phyloP scores from a whole-genome alignment of 768 basidiomycete species.

The Exidia glandulosa region DNA sequence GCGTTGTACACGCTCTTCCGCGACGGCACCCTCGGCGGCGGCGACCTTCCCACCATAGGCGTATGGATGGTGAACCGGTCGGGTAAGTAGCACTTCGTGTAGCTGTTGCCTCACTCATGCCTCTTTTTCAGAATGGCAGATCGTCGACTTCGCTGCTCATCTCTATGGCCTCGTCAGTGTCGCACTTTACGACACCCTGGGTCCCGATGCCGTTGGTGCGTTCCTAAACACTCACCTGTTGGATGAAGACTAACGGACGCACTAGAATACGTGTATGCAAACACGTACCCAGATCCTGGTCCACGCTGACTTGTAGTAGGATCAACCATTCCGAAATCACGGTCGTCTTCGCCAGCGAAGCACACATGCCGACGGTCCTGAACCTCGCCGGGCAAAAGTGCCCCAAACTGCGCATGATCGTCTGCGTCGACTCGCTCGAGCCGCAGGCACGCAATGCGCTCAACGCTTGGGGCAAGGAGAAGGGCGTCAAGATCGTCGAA shows the following conservation, averaged over 20 bases:
- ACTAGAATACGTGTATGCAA: conserved; percentile 67
- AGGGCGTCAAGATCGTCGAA: conserved; percentile 52
- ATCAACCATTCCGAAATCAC: conserved; percentile 80
- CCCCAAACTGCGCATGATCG: conserved; percentile 60
- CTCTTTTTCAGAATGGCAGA: conserved; percentile 75
- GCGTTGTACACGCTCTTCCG: conserved; percentile 58
- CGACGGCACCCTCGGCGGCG: conserved; percentile 47
- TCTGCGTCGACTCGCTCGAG: conserved; percentile 57
- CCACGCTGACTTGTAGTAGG: conserved; percentile 27
- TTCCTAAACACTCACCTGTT: conserved; percentile 14
- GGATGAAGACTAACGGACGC: conserved; percentile 6
- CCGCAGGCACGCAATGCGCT: conserved; percentile 44
- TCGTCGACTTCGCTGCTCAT: conserved; percentile 72
- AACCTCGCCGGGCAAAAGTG: conserved; percentile 45
- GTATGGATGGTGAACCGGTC: conserved; percentile 79
- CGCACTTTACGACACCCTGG: conserved; percentile 89
- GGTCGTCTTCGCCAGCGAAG: conserved; percentile 60
- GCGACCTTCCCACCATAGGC: conserved; percentile 64
- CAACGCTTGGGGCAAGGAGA: conserved; percentile 55
- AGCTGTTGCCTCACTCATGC: conserved; percentile 3
- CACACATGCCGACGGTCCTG: conserved; percentile 69
- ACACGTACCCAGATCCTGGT: not conserved
- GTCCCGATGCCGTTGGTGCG: conserved; percentile 80
- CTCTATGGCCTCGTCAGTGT: conserved; percentile 79
- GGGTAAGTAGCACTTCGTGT: conserved; percentile 32